Conservation (phyloP, 306 rosid genomes). For the Phaseolus lunatus region DNA sequence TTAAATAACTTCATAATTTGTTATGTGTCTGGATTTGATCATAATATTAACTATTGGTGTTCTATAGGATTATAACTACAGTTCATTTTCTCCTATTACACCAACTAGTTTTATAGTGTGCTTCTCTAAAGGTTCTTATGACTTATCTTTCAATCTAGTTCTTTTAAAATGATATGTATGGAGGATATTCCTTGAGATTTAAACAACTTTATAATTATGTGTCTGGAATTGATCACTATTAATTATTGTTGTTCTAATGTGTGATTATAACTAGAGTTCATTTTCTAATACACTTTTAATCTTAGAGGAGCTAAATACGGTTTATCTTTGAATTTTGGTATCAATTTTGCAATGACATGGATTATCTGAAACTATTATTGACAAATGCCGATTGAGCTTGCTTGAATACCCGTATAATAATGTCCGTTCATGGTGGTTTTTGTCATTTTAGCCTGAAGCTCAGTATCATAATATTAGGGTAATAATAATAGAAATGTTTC, state of each 20-base stretch:
- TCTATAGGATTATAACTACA: neutral
- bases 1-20: neutral
- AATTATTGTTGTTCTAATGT: neutral
- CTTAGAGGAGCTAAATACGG: neutral
- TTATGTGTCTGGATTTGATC: neutral
- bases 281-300: neutral
- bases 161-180: neutral
- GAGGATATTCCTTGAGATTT: neutral
- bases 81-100: neutral
- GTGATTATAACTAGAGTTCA: neutral
- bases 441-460: neutral
- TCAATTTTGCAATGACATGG: conserved; percentile 12
- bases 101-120: neutral
- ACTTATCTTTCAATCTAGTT: neutral
- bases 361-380: neutral
- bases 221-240: neutral
- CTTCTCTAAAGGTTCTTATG: neutral
- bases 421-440: conserved; percentile 1
- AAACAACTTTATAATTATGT: neutral
- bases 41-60: neutral
- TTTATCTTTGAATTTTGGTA: conserved; percentile 6
- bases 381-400: conserved; percentile 19
- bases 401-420: neutral
- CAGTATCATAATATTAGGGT: neutral
- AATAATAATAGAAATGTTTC: neutral